These are phyloP conservation scores for Rhodamnia rubescens DNA, from an alignment of 345 rosid genomes.

Conservation along the genomic window DNA sequence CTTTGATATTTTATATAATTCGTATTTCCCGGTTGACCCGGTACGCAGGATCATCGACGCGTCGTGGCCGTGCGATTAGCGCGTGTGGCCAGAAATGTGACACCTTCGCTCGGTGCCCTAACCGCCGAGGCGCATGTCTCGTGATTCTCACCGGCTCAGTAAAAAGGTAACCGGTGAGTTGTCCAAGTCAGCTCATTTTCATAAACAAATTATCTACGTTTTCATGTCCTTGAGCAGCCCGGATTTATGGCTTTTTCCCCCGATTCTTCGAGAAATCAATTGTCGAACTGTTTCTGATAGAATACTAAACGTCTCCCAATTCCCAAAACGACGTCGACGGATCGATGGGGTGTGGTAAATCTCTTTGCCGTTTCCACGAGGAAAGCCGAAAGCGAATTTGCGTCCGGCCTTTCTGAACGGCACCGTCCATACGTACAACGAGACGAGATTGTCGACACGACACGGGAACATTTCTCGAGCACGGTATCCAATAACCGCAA, in stretches of 20 bases:
- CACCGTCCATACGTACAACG: no score
- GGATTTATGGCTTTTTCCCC: no score
- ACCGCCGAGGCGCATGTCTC: not conserved
- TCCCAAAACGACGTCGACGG: fast-evolving
- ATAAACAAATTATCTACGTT: not conserved
- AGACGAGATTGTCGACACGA: no score
- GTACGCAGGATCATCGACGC: not conserved
- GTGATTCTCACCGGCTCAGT: not conserved
- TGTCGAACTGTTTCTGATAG: no score
- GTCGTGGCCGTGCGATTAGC: not conserved
- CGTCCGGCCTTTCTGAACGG: not conserved
- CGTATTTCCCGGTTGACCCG: no score
- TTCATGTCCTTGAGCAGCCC: no score
- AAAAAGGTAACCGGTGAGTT: not conserved
- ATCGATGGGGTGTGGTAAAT: fast-evolving
- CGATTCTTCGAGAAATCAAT: no score
- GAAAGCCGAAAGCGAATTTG: not conserved
- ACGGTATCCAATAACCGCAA: no score
- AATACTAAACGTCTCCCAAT: not conserved
- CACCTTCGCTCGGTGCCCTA: no score
- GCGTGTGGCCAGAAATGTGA: not conserved
- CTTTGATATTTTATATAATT: no score
- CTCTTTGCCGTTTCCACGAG: fast-evolving
- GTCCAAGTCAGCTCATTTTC: not conserved
- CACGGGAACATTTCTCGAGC: no score